Evolutionary conservation across 352 stramenopile genomes (phyloP).

Genomic region (Phytopythium aichiense): DNA sequence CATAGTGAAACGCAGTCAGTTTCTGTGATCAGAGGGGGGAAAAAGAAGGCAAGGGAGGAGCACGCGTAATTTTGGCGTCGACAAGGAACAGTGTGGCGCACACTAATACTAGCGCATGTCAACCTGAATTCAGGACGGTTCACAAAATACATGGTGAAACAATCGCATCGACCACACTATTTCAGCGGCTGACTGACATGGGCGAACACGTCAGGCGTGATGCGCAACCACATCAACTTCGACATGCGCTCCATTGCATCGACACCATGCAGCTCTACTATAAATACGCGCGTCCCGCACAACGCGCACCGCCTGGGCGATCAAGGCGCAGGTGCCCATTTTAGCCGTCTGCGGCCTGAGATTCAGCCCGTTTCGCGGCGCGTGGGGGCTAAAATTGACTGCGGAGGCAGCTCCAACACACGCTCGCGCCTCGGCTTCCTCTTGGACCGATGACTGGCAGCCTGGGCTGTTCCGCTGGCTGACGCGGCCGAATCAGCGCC

Average conservation of each 20-base stretch:
- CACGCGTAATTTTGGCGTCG: background rate
- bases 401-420: too few relatives aligned
- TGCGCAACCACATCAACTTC: background rate
- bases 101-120: background rate
- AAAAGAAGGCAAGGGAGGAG: background rate
- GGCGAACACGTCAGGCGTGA: background rate
- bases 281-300: background rate
- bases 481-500: background rate
- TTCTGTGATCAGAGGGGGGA: background rate
- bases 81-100: background rate
- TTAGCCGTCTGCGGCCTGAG: background rate
- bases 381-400: background rate
- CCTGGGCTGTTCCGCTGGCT: background rate
- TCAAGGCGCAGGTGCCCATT: background rate
- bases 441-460: background rate
- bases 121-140: background rate
- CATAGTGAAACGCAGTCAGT: conserved; percentile 1
- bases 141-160: background rate
- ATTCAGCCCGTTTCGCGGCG: background rate
- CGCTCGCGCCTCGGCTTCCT: background rate
- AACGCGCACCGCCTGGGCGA: background rate
- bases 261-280: background rate
- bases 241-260: background rate
- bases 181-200: background rate
- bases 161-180: background rate